Base-by-base conservation (phyloP, 1,284 basidiomycete genomes). In the Pseudozyma tsukubaensis region DNA sequence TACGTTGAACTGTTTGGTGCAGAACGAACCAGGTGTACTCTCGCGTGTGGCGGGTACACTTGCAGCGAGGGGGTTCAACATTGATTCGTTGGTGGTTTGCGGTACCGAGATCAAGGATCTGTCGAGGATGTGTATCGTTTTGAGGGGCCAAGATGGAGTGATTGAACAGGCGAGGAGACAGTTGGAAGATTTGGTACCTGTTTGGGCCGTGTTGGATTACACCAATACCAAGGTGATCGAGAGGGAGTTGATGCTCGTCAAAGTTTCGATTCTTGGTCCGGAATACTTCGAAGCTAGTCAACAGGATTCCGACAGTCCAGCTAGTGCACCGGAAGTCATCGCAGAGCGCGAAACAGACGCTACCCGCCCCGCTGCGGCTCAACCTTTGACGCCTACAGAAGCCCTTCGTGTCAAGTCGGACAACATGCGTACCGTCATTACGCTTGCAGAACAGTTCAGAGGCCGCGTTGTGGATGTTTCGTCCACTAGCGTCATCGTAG, bases 11-110 rank as follows among this genome's bases (percentile, higher is more conserved):
- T 98, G 95, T 86, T 90, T 99, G 68, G 97, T 99, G 8, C 97
- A 99, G 86, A 98, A 99, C 85, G 97, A 99, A 86, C 97, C 97
- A 2, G 97, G 97, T 85, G 97, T 99, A 18, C 89, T 99, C 19
- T 97, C 96, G 21, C 92, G 97, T 76, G 95, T 99, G 1, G 96
- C 96, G 6, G 97, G 97, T 72, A 98, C 96, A 77, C 89, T 99
- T 34, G 97, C 97, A 21, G 97, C 94, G 43, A 89, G 97, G 75
- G 97, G 97, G 1, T 97, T 99, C 88, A 99, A 99, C 88, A 97
- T 87, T 85, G 97, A 99, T 87, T 98, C 95, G 18, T 89, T 99
- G 67, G 97, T 99, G 77, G 97, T 99, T 21, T 99, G 97, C 86
- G 90, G 93, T 63, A 99, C 97, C 47, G 97, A 99, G 86, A 94